Percentiles rank a stretch among this genome's conserved stretches.
These are phyloP conservation scores for Pestalotiopsis sp. DNA, from an alignment of 2,329 filamentous ascomycete genomes.

Conservation along the genomic window DNA sequence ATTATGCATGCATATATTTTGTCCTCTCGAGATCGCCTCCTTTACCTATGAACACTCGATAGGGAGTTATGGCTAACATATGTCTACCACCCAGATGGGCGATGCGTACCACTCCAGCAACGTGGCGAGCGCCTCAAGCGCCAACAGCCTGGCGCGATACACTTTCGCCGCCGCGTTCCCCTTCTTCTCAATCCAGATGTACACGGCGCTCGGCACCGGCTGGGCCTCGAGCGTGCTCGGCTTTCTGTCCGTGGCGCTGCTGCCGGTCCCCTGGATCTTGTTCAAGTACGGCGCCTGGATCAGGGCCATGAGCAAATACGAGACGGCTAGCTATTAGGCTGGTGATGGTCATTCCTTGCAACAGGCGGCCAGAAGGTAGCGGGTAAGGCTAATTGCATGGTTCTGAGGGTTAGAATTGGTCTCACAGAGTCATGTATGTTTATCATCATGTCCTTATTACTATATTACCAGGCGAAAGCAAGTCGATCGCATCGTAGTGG, in stretches of 20 bases:
- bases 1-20: too few species aligned
- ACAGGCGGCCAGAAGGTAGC: too few species aligned
- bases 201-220: conserved; percentile 41
- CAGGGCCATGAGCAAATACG: conserved; percentile 41
- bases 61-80: not conserved
- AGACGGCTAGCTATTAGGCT: conserved; percentile 32
- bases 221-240: conserved; percentile 51
- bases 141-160: conserved; percentile 62
- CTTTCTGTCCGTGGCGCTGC: conserved; percentile 47
- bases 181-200: conserved; percentile 62
- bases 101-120: conserved; percentile 50
- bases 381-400: not conserved
- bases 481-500: too few species aligned
- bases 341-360: not conserved
- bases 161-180: conserved; percentile 59
- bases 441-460: too few species aligned
- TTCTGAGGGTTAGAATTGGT: too few species aligned
- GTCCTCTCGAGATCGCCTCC: too few species aligned
- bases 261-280: conserved; percentile 56
- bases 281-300: conserved; percentile 50
- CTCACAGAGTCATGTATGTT: too few species aligned
- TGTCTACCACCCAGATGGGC: not conserved
- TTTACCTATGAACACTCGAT: not conserved
- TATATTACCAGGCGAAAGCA: too few species aligned
- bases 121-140: conserved; percentile 60